Base-by-base conservation (phyloP, 441 rosid genomes). In the Pelargonium australe region DNA sequence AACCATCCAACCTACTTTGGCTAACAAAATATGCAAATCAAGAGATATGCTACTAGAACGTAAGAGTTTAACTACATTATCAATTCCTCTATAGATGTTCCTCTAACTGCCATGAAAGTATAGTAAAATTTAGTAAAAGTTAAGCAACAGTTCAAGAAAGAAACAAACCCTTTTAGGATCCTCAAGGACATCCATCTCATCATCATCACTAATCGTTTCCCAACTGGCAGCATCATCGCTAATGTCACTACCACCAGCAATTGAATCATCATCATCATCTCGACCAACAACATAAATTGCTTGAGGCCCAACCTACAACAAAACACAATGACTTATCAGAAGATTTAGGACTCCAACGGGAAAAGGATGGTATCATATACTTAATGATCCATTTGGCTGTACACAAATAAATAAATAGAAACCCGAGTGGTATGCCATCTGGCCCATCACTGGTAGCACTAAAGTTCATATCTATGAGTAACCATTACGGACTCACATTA, bases 271-370 rank as follows among this genome's bases (percentile, higher is more conserved):
- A 65, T 89, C 96, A 70, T 91, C 97, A 73, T 95, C 97, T 68
- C 97, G 88, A 64, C 93, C 96, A 73, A 95, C 97, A 68, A 92
- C 99, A 76, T 85, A 92, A 77, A 95, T 85, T 80, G 95, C 97
- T 77, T 95, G 95, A 79, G 99, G 99, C 71, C 99, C 99, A 79
- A 95, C 99, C 99, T 95, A 78, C 61, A 70, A 72, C 63, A 64
- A 77, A 76, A 65, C 40, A 68, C 72, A 67, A 73, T 60, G 28
- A 68, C 65, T 74, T 53, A 11, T 41, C 44, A 41, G 8, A 41
- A 41, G 44, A 41, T 41, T 41, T 41, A 41, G 44, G 44, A 41
- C 60, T 67, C 57, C 69, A 67, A 68, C 60, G 57, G 67, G 11
- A 14, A 51, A 16, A 55, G 34, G 44, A 41, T 7, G 44, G 8